phyloP scores from a whole-genome alignment of 306 rosid genomes.

The Cicer pinnatifidum region DNA sequence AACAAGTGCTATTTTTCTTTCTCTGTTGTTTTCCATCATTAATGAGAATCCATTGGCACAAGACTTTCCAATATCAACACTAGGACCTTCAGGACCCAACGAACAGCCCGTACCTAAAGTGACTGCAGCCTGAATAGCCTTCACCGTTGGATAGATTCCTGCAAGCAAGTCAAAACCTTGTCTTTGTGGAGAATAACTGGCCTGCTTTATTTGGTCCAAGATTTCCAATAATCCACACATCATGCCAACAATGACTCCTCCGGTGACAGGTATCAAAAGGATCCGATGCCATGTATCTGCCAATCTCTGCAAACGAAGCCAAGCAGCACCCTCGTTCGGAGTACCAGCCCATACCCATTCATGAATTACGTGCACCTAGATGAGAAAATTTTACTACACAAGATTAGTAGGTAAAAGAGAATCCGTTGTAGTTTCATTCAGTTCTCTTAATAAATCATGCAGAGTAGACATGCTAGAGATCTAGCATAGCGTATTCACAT shows the following conservation, averaged over 20 bases:
- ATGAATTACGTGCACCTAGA: constrained; percentile 87
- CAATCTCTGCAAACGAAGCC: constrained; percentile 92
- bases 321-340: constrained; percentile 94
- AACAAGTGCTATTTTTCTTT: constrained; percentile 88
- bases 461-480: constrained; percentile 29
- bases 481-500: constrained; percentile 1
- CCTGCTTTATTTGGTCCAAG: constrained; percentile 80
- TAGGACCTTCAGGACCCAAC: constrained; percentile 99
- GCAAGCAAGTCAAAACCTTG: constrained; percentile 86
- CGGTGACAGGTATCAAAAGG: constrained; percentile 85
- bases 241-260: constrained; percentile 97
- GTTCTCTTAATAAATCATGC: constrained; percentile 8
- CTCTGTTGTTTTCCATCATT: constrained; percentile 94
- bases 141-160: constrained; percentile 79
- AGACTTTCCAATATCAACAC: constrained; percentile 97
- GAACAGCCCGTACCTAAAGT: constrained; percentile 97
- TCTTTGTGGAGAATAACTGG: constrained; percentile 64
- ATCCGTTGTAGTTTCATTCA: constrained; percentile 13
- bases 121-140: constrained; percentile 94
- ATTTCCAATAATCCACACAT: constrained; percentile 97
- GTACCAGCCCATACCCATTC: constrained; percentile 99
- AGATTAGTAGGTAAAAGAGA: constrained; percentile 23
- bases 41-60: constrained; percentile 92
- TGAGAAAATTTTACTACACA: constrained; percentile 45
- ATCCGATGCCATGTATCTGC: constrained; percentile 96